Base-by-base conservation (phyloP, 2,329 filamentous ascomycete species). In the Colletotrichum agaves region DNA sequence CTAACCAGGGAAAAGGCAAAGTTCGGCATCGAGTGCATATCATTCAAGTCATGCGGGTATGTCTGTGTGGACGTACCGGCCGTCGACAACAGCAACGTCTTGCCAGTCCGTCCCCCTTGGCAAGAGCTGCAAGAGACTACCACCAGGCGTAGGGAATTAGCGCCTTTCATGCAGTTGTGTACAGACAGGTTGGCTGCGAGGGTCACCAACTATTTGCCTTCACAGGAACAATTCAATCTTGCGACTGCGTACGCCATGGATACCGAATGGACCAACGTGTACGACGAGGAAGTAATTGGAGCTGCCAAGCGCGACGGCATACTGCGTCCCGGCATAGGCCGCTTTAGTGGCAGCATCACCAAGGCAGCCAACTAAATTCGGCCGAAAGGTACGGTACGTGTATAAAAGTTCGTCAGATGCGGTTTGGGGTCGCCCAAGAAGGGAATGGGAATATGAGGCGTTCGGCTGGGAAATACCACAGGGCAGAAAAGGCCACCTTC, bases 41-140 rank as follows among this genome's bases (percentile, higher is more conserved):
- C 82, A 1, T 84, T 91, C 76, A 84, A 83, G 35, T 90, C 87
- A 0, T 91, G 88, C 73, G 89, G 89, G 57, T 91, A 91, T 72
- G 85, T 84, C 37, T 75, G 77, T 5, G 74, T 90, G 1, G 76
- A 79, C 17, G 33, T 69, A 0, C 61, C 73, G 0, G 73, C 74
- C 27, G 75, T 83, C 50, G 77, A 82, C 62, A 78, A 82, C 10
- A 75, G 78, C 56, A 70, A 69, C 23, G 72, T 82, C 52, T 70
- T 81, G 19, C 74, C 76, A 2, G 44, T 69, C 11, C 67, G 13
- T 3, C 71, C 70, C 5, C 55, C 61, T 2, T 70, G 67, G 63
- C 49, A 46, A 21, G 65, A 71, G 47, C 43, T 59, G 19, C 31
- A 53, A 21, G 63, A 72, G 3, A 50, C 67, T n/a, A 37, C 49